Conservation (phyloP, 441 rosid genomes). For the Pelargonium myrrhifolium region DNA sequence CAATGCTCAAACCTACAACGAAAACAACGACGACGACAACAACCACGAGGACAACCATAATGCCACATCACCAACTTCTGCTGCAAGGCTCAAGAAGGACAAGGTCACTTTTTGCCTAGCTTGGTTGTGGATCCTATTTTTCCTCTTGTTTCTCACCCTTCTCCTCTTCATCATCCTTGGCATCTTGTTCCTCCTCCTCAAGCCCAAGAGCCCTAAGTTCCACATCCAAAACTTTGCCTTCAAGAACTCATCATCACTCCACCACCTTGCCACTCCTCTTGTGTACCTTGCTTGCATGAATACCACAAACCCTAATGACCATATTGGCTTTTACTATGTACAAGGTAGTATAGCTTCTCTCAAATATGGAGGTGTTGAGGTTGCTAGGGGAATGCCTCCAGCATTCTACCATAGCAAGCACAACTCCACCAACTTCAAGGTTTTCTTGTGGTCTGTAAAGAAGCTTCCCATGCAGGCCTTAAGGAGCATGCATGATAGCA, state of each 20-base stretch:
- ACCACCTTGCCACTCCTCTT: neutral
- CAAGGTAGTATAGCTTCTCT: neutral
- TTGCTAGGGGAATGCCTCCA: neutral
- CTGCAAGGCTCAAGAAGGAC: neutral
- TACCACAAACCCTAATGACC: neutral
- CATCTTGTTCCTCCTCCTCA: neutral
- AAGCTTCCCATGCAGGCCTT: neutral
- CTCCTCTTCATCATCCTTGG: neutral
- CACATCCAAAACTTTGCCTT: neutral
- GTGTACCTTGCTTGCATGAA: neutral
- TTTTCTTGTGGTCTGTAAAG: neutral
- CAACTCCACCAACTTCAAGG: neutral
- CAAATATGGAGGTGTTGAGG: neutral
- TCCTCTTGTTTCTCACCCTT: neutral
- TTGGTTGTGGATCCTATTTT: neutral
- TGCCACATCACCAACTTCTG: neutral
- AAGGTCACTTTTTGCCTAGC: neutral
- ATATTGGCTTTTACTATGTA: neutral
- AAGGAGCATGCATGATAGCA: neutral
- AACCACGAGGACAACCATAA: neutral
- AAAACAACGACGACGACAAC: neutral
- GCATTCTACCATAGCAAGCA: neutral
- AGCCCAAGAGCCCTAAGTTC: neutral
- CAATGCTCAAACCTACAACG: neutral
- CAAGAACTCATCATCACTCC: neutral